Evolutionary conservation across 495 filamentous ascomycete species (phyloP), one percentile per base, ranked within the genome.

Genomic region (Letharia columbiana): DNA sequence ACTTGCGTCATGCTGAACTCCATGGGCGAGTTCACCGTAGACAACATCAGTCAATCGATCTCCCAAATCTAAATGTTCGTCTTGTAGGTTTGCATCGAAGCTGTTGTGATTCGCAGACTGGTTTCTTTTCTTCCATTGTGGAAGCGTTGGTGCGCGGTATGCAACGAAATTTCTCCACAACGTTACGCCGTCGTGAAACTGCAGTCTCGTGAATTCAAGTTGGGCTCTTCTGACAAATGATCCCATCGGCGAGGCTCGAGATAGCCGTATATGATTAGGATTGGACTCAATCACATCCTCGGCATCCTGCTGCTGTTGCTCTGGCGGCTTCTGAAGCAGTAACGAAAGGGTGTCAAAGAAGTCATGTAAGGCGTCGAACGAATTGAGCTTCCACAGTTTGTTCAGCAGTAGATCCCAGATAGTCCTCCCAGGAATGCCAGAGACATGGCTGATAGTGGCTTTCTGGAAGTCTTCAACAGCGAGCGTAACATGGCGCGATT

Each of bases 371-470:
- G 86, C 86, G 77, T 96, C 84, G 20, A 92, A 80, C 50, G 85
- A 92, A 72, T 94, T 85, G 50, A 98, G 84, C 1, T 81, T 80
- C 93, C 94, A 98, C 44, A 98, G 75, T 69, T 89, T 91, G 63
- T 87, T 84, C 10, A 96, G 79, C 61, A 96, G 88, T 23, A 89
- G 73, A 75, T 98, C 93, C 88, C 92, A 94, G 17, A 96, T 74
- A 28, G 83, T 86, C 41, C 89, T 85, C 17, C 92, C 93, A 6
- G 91, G 90, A 4, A 91, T 80, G 11, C 82, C 85, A 18, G 89
- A 88, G 28, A 78, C 77, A 68, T 87, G 83, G 11, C 76, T 71
- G n/a, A 75, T 77, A 8, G 91, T 82, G 10, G 86, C 77, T 62
- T 81, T 75, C 72, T 91, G 87, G 33, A 92, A 86, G 70, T 85